Conservation (phyloP, 495 filamentous ascomycete species). For the Penicillium arizonense region DNA sequence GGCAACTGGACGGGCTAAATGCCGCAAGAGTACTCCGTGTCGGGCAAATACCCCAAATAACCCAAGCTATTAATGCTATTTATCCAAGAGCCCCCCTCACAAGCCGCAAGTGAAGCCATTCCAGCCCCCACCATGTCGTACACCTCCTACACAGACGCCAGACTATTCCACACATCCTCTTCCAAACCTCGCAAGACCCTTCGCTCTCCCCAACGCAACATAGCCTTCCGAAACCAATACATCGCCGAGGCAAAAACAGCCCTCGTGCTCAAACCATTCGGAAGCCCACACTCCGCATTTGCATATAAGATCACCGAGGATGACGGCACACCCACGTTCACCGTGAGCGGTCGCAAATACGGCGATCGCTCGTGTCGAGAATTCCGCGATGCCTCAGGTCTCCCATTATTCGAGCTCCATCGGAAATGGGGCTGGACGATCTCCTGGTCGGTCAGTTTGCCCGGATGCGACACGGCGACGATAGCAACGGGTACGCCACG, state of each 20-base stretch:
- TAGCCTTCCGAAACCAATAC: conserved; percentile 25
- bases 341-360: conserved; percentile 21
- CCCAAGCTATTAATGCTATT: neutral
- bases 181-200: conserved; percentile 13
- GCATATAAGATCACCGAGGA: conserved; percentile 24
- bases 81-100: neutral
- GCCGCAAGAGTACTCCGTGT: neutral
- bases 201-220: conserved; percentile 18
- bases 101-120: neutral
- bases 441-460: conserved; percentile 26
- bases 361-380: conserved; percentile 24
- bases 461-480: conserved; percentile 14
- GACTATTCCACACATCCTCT: conserved; percentile 9
- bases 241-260: conserved; percentile 18
- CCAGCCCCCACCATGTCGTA: conserved; percentile 13
- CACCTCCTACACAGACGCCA: conserved; percentile 14
- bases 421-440: conserved; percentile 4
- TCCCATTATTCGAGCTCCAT: conserved; percentile 30
- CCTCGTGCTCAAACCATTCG: conserved; percentile 19
- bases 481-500: conserved; percentile 16
- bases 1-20: conserved; percentile 1
- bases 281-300: conserved; percentile 16
- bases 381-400: conserved; percentile 26
- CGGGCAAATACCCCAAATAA: no score
- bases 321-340: conserved; percentile 19